phyloP scores from a whole-genome alignment of 768 basidiomycete species.

The Suillus luteus region DNA sequence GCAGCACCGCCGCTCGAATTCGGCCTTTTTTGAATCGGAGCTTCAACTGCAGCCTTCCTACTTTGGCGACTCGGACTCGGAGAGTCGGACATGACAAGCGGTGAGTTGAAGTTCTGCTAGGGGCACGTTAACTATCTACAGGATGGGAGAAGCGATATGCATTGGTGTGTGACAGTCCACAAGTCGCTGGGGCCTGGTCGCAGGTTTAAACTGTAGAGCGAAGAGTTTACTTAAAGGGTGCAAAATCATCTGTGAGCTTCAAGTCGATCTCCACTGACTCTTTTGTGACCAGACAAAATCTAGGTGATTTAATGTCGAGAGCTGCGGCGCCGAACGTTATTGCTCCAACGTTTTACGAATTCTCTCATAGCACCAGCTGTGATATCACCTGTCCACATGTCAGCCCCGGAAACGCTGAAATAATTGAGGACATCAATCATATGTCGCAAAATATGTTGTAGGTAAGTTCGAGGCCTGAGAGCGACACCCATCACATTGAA shows the following conservation, averaged over 20 bases:
- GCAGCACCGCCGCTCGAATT: conserved; percentile 16
- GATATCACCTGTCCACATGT: background rate
- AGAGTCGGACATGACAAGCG: background rate
- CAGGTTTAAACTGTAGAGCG: background rate
- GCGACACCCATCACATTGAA: background rate
- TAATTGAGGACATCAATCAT: background rate
- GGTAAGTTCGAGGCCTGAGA: background rate
- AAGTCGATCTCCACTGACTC: background rate
- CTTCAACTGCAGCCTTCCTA: conserved; percentile 17
- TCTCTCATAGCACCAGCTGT: background rate
- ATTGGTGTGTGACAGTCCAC: background rate
- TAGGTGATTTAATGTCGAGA: background rate
- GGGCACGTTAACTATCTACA: background rate
- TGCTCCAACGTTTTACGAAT: background rate
- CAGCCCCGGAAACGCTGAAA: background rate
- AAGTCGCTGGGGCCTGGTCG: background rate
- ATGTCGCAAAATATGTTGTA: background rate
- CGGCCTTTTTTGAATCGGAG: conserved; percentile 30
- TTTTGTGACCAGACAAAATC: background rate
- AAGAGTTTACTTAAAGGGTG: background rate
- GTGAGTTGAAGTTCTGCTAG: background rate
- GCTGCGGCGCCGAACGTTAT: background rate
- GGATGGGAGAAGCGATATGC: background rate
- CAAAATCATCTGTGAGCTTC: background rate
- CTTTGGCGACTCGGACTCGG: background rate